phyloP scores from a whole-genome alignment of 805 yeast species.

The Zygotorulaspora chibaensis region DNA sequence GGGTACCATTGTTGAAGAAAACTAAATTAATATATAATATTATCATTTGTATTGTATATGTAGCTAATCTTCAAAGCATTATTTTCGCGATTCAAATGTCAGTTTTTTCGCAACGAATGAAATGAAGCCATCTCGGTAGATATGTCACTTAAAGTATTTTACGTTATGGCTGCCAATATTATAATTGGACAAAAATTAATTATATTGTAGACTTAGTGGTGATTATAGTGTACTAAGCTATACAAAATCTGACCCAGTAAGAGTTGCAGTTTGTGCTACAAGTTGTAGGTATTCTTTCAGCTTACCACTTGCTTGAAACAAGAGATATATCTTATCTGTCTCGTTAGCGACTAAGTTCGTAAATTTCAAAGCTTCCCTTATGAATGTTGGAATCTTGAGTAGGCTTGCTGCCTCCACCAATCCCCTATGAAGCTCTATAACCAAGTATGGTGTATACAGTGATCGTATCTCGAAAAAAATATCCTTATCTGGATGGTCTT shows the following conservation, averaged over 20 bases:
- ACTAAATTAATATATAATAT: slow-evolving; percentile 22
- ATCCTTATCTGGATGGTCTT: slow-evolving; percentile 34
- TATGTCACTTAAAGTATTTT: too few relatives aligned
- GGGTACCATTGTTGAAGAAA: slow-evolving; percentile 77
- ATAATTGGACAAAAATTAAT: not conserved
- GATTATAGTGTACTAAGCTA: not conserved
- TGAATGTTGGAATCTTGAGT: slow-evolving; percentile 40
- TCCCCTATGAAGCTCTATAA: slow-evolving; percentile 62
- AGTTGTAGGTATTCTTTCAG: slow-evolving; percentile 49
- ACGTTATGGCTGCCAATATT: not conserved
- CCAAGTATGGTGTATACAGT: slow-evolving; percentile 66
- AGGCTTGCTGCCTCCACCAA: slow-evolving; percentile 41
- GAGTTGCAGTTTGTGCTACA: slow-evolving; percentile 55
- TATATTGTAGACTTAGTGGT: too few relatives aligned
- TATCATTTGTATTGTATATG: slow-evolving; percentile 8
- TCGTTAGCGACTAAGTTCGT: slow-evolving; percentile 68
- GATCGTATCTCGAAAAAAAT: slow-evolving; percentile 54
- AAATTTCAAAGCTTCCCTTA: slow-evolving; percentile 54
- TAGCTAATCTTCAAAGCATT: slow-evolving; percentile 2
- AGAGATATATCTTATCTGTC: slow-evolving; percentile 50
- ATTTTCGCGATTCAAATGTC: too few relatives aligned
- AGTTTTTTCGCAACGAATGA: not conserved
- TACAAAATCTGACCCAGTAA: slow-evolving; percentile 20
- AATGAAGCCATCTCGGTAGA: too few relatives aligned
- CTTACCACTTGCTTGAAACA: slow-evolving; percentile 56